Conservation (phyloP, 2,329 filamentous ascomycete genomes). For the Malbranchea cinnamomea region DNA sequence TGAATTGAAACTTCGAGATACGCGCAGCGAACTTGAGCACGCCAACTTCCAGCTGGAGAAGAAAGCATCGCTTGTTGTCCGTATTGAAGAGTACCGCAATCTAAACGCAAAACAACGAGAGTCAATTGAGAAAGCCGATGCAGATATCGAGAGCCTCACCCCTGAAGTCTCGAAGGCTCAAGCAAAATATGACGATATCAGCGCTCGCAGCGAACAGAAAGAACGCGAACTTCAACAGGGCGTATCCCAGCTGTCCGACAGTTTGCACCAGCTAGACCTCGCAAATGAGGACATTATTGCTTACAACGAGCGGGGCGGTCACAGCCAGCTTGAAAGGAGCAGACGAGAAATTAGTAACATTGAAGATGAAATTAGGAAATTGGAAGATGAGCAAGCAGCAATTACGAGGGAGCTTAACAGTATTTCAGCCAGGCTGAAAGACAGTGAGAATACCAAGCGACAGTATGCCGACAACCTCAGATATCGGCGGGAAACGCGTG, state of each 20-base stretch:
- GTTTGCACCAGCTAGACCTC: slow-evolving; percentile 60
- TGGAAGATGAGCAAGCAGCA: slow-evolving; percentile 53
- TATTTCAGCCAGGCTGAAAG: slow-evolving; percentile 60
- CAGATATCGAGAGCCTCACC: slow-evolving; percentile 56
- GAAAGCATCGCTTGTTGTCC: slow-evolving; percentile 53
- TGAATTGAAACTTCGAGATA: slow-evolving; percentile 64
- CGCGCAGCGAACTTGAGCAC: slow-evolving; percentile 55
- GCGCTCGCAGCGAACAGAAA: slow-evolving; percentile 53
- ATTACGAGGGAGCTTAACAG: slow-evolving; percentile 60
- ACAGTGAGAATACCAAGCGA: slow-evolving; percentile 68
- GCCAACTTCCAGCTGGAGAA: slow-evolving; percentile 65
- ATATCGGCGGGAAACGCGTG: slow-evolving; percentile 60
- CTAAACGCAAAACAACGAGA: slow-evolving; percentile 55
- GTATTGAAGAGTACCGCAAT: slow-evolving; percentile 59
- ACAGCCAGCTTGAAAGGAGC: slow-evolving; percentile 53
- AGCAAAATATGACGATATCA: slow-evolving; percentile 60
- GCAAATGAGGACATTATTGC: slow-evolving; percentile 63
- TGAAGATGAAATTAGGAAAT: slow-evolving; percentile 47
- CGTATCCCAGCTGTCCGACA: slow-evolving; percentile 56
- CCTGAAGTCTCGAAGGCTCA: slow-evolving; percentile 65
- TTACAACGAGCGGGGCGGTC: slow-evolving; percentile 64
- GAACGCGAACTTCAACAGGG: slow-evolving; percentile 59
- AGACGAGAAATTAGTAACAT: slow-evolving; percentile 53
- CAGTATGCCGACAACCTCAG: slow-evolving; percentile 80
- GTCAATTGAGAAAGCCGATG: slow-evolving; percentile 52